Percentiles rank a stretch among this genome's conserved stretches.
phyloP scores from a whole-genome alignment of 2,329 filamentous ascomycete species.

The Neoscytalidium dimidiatum region DNA sequence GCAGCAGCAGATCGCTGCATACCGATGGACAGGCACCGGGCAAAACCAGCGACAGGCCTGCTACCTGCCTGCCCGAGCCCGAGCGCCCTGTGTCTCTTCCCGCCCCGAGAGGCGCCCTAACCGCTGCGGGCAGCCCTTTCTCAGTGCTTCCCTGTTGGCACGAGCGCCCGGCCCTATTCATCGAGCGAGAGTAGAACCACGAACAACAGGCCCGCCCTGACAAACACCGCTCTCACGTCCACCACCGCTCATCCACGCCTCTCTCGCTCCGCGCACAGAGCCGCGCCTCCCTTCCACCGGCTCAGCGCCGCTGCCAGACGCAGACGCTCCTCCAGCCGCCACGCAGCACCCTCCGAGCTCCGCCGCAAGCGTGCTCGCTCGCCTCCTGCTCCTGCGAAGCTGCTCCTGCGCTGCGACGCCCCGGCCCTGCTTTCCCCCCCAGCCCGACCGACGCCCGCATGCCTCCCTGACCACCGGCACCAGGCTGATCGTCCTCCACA shows the following conservation, averaged over 20 bases:
- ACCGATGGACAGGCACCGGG: constrained; percentile 5
- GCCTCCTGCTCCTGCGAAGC: constrained; percentile 15
- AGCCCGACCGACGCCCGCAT: constrained; percentile 10
- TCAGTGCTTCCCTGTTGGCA: constrained; percentile 3
- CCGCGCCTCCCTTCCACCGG: constrained; percentile 1
- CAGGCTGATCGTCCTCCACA: constrained; percentile 7
- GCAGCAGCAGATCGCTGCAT: constrained; percentile 6
- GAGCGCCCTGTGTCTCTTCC: not conserved
- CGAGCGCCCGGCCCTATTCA: constrained; percentile 17
- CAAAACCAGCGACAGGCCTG: not conserved
- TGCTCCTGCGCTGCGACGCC: constrained; percentile 8
- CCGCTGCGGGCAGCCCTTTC: not conserved
- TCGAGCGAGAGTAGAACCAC: constrained; percentile 13
- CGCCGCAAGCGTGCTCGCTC: not conserved
- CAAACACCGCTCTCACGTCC: constrained; percentile 6
- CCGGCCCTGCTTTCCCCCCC: constrained; percentile 5
- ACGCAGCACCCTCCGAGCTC: not conserved
- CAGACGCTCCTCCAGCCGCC: not conserved
- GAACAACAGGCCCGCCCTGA: constrained; percentile 15
- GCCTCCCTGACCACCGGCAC: constrained; percentile 14
- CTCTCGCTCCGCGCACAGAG: not conserved
- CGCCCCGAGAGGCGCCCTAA: constrained; percentile 11
- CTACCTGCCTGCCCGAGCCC: constrained; percentile 3
- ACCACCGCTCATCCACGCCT: not conserved
- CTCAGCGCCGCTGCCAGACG: not conserved